A percentile compares a stretch with the other conserved stretches of the same genome.
phyloP scores from a whole-genome alignment of 106 monocot species.

The Hemerocallis citrina region DNA sequence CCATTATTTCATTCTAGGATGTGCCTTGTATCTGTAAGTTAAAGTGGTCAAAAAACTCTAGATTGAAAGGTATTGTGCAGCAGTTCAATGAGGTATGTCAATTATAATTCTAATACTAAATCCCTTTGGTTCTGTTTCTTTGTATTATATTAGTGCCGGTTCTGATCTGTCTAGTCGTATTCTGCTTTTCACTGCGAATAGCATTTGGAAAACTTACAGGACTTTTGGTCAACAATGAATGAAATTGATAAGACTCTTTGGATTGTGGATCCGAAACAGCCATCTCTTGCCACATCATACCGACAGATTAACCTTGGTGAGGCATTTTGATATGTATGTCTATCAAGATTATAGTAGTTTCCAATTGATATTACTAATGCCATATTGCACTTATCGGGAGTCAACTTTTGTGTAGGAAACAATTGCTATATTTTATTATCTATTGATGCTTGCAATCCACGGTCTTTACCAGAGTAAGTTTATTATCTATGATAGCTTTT shows the following conservation, averaged over 20 bases:
- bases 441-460: constrained; percentile 23
- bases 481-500: background rate
- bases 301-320: constrained; percentile 35
- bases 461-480: constrained; percentile 42
- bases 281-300: constrained; percentile 27
- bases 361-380: background rate
- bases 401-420: constrained; percentile 21
- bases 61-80: constrained; percentile 39
- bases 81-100: constrained; percentile 50
- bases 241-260: constrained; percentile 35
- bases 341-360: background rate
- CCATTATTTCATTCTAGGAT: constrained; percentile 29
- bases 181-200: constrained; percentile 1
- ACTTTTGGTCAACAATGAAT: constrained; percentile 47
- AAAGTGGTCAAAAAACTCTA: constrained; percentile 42
- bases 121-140: background rate
- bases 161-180: background rate
- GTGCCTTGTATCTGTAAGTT: constrained; percentile 44
- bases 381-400: background rate
- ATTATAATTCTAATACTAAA: background rate
- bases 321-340: background rate
- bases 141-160: background rate
- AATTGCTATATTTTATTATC: constrained; percentile 25
- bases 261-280: constrained; percentile 30
- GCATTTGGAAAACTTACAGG: constrained; percentile 44